A percentile compares a stretch with the other conserved stretches of the same genome.
Evolutionary conservation across 768 basidiomycete species (phyloP).

Genomic region (Lactarius vividus): DNA sequence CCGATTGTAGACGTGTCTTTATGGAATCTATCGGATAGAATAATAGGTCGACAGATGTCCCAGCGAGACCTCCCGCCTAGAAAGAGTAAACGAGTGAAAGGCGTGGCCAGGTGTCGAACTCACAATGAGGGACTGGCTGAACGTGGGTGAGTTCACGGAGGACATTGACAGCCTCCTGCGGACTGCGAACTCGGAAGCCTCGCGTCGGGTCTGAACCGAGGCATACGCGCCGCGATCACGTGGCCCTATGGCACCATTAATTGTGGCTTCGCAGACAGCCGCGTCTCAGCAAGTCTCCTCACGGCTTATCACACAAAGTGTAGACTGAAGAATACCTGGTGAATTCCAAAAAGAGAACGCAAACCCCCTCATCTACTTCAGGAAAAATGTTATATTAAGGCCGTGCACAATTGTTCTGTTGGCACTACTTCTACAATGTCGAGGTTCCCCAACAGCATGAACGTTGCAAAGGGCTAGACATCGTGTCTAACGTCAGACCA

Average conservation of each 20-base stretch:
- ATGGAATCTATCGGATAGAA: conserved; percentile 97
- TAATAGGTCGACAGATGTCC: conserved; percentile 88
- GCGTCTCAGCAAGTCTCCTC: background rate
- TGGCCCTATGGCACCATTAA: background rate
- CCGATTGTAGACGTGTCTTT: conserved; percentile 91
- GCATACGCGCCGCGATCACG: conserved; percentile 22
- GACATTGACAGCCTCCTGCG: conserved; percentile 20
- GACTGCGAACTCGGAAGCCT: background rate
- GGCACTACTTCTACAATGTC: conserved; percentile 6
- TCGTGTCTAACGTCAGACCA: background rate
- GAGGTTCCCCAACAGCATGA: background rate
- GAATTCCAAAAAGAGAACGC: background rate
- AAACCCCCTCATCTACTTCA: background rate
- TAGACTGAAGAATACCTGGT: background rate
- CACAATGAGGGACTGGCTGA: conserved; percentile 36
- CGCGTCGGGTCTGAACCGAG: background rate
- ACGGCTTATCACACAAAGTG: background rate
- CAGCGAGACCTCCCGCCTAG: conserved; percentile 88
- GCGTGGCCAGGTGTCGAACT: conserved; percentile 14
- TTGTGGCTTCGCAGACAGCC: background rate
- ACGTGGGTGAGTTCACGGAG: conserved; percentile 28
- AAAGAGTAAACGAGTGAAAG: background rate
- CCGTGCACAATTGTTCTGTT: background rate
- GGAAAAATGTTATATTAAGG: conserved; percentile 11
- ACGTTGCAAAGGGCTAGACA: background rate